phyloP scores from a whole-genome alignment of 2,329 filamentous ascomycete species.

The Talaromyces rugulosus region DNA sequence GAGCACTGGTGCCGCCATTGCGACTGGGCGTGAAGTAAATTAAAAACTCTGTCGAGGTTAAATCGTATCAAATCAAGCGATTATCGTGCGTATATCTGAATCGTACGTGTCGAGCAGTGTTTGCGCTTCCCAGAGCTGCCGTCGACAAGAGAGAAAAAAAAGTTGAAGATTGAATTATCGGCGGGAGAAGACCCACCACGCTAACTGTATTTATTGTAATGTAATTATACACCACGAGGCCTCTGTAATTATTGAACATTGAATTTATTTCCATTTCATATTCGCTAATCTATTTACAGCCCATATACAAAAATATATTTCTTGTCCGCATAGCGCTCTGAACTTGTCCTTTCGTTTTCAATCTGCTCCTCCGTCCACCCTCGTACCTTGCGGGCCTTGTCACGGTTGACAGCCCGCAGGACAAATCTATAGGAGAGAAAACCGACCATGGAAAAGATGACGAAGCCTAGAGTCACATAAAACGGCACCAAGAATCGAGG shows the following conservation, averaged over 20 bases:
- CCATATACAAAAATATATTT: constrained; percentile 29
- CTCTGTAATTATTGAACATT: not conserved
- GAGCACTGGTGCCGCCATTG: constrained; percentile 82
- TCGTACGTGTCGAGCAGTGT: not conserved
- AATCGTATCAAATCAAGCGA: not conserved
- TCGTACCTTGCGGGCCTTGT: constrained; percentile 15
- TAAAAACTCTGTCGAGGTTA: not conserved
- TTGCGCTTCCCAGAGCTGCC: not conserved
- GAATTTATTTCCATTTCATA: not conserved
- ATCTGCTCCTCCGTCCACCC: constrained; percentile 19
- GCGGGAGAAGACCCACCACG: not conserved
- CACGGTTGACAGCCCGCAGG: constrained; percentile 23
- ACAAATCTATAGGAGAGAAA: constrained; percentile 27
- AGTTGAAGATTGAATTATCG: constrained; percentile 4
- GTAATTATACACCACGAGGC: not conserved
- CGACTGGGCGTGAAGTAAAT: constrained; percentile 5
- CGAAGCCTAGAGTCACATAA: constrained; percentile 27
- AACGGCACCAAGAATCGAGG: constrained; percentile 30
- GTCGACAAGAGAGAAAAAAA: constrained; percentile 2
- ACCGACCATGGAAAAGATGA: constrained; percentile 26
- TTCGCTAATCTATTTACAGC: constrained; percentile 12
- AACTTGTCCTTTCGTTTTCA: constrained; percentile 12
- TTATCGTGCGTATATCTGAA: not conserved
- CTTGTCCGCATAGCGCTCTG: constrained; percentile 22
- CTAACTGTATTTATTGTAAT: not conserved